These are phyloP conservation scores for Apiospora sp. DNA, from an alignment of 2,329 filamentous ascomycete species.

Conservation along the genomic window DNA sequence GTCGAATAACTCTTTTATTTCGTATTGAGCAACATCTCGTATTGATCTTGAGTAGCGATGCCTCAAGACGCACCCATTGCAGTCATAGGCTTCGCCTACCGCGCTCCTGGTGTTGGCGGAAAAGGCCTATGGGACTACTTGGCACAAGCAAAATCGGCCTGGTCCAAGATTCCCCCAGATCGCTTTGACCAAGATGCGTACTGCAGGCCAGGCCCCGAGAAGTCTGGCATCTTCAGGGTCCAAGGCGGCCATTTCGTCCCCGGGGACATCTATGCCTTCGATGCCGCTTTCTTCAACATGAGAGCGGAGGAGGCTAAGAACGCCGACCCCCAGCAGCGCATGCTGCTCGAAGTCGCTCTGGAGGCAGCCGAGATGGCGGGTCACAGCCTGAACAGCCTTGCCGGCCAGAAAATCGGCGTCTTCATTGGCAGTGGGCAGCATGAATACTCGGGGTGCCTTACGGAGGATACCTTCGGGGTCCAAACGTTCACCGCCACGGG, in stretches of 20 bases:
- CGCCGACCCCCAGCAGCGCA: conserved; percentile 33
- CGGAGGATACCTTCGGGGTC: conserved; percentile 7
- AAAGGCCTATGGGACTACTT: conserved; percentile 25
- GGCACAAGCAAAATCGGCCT: conserved; percentile 22
- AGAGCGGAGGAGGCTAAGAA: conserved; percentile 26
- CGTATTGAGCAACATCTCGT: neutral
- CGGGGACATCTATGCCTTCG: conserved; percentile 22
- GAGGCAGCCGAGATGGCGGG: conserved; percentile 24
- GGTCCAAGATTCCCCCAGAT: conserved; percentile 23
- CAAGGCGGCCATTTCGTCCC: conserved; percentile 22
- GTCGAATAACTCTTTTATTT: neutral
- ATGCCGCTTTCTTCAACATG: conserved; percentile 27
- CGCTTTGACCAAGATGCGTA: conserved; percentile 24
- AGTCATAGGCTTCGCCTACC: conserved; percentile 24
- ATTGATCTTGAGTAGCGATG: neutral
- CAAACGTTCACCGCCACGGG: conserved; percentile 51
- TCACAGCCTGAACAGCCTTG: conserved; percentile 21
- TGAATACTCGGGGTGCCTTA: conserved; percentile 11
- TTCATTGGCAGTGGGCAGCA: conserved; percentile 20
- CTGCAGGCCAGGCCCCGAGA: conserved; percentile 7
- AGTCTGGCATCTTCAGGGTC: conserved; percentile 1
- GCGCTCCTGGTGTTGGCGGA: conserved; percentile 22
- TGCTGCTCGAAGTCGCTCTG: conserved; percentile 24
- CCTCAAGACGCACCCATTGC: conserved; percentile 16
- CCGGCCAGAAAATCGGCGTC: conserved; percentile 21